phyloP scores from a whole-genome alignment of 2,329 filamentous ascomycete genomes.

The Fusarium proliferatum region DNA sequence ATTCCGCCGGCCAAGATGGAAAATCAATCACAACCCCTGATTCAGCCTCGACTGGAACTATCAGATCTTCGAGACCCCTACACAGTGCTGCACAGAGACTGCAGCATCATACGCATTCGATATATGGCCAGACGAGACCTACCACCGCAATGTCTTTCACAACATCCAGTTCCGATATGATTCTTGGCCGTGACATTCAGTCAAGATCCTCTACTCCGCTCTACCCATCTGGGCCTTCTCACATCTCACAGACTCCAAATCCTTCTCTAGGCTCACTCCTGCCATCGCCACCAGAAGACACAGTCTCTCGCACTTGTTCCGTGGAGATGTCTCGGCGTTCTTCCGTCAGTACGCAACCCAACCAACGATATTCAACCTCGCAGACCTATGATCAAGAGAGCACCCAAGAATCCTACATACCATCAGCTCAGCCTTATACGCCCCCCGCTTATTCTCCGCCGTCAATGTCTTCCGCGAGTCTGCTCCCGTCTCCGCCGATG shows the following conservation, averaged over 20 bases:
- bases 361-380: background rate
- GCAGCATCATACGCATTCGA: slow-evolving; percentile 2
- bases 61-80: slow-evolving; percentile 13
- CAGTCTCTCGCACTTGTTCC: background rate
- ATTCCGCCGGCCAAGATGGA: slow-evolving; percentile 4
- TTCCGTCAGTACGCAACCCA: background rate
- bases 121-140: slow-evolving; percentile 20
- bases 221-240: slow-evolving; percentile 10
- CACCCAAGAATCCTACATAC: slow-evolving; percentile 27
- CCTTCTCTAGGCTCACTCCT: slow-evolving; percentile 14
- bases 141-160: slow-evolving; percentile 34
- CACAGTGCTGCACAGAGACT: slow-evolving; percentile 5
- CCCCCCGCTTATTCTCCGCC: slow-evolving; percentile 26
- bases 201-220: slow-evolving; percentile 10
- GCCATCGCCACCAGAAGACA: slow-evolving; percentile 30
- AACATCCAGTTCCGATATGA: slow-evolving; percentile 37
- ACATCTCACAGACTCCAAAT: slow-evolving; percentile 31
- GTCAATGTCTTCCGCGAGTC: slow-evolving; percentile 30
- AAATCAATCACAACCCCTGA: slow-evolving; percentile 21
- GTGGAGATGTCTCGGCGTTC: background rate
- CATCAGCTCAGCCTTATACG: slow-evolving; percentile 41
- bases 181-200: slow-evolving; percentile 17
- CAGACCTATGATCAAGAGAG: slow-evolving; percentile 8
- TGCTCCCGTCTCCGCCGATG: slow-evolving; percentile 39
- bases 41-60: slow-evolving; percentile 2